Conservation (phyloP, 2,329 filamentous ascomycete genomes). For the Hypoxylon sp. region DNA sequence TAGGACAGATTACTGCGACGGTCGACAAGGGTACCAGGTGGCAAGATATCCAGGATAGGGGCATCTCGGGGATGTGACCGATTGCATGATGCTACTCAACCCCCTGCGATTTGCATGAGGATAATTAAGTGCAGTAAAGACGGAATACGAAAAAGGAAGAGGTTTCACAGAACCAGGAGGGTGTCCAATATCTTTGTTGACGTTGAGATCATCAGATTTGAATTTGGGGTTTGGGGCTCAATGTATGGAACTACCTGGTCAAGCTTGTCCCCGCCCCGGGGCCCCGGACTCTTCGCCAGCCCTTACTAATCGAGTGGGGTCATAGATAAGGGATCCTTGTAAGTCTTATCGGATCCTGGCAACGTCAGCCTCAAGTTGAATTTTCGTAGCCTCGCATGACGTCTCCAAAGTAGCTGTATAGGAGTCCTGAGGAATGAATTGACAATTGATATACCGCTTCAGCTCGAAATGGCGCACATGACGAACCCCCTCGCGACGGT, state of each 20-base stretch:
- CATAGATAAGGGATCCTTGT: slow-evolving; percentile 31
- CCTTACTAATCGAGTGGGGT: slow-evolving; percentile 27
- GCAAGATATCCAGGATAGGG: slow-evolving; percentile 36
- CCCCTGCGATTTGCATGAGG: slow-evolving; percentile 22
- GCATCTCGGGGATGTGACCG: slow-evolving; percentile 32
- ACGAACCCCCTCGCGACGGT: slow-evolving; percentile 80
- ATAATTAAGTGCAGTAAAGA: slow-evolving; percentile 25
- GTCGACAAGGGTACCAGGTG: slow-evolving; percentile 36
- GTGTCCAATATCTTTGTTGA: slow-evolving; percentile 20
- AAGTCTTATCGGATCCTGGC: slow-evolving; percentile 26
- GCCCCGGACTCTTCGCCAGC: slow-evolving; percentile 20
- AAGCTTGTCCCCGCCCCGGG: slow-evolving; percentile 1
- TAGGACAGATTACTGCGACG: slow-evolving; percentile 26
- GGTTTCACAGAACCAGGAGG: slow-evolving; percentile 13
- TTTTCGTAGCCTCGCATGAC: slow-evolving; percentile 41
- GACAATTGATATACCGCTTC: background rate
- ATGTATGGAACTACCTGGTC: slow-evolving; percentile 32
- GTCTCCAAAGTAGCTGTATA: slow-evolving; percentile 10
- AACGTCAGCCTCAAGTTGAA: slow-evolving; percentile 36
- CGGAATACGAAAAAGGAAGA: slow-evolving; percentile 28
- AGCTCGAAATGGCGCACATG: slow-evolving; percentile 69
- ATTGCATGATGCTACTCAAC: slow-evolving; percentile 24
- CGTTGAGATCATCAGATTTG: slow-evolving; percentile 25
- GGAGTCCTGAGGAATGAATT: background rate
- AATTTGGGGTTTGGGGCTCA: slow-evolving; percentile 29